Conservation (phyloP, 495 filamentous ascomycete species). For the Aspergillus bridgeri region DNA sequence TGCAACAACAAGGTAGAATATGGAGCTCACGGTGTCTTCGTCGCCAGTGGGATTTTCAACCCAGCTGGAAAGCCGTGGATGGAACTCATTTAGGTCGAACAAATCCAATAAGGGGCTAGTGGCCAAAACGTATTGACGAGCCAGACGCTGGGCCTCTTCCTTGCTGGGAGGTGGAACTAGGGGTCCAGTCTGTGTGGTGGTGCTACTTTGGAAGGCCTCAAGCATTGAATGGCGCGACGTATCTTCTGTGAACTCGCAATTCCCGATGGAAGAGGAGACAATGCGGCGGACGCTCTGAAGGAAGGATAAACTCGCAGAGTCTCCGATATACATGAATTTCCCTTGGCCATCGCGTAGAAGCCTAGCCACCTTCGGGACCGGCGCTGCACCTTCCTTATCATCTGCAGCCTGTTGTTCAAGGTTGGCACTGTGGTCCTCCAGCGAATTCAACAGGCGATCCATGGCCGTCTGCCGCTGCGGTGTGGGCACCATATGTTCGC, state of each 20-base stretch:
- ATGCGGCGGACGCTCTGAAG: conserved; percentile 70
- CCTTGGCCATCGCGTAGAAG: conserved; percentile 53
- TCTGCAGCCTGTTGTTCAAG: conserved; percentile 33
- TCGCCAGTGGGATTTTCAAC: conserved; percentile 40
- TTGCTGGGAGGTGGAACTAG: conserved; percentile 31
- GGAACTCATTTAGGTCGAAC: conserved; percentile 35
- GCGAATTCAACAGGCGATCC: conserved; percentile 37
- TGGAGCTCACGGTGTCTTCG: conserved; percentile 47
- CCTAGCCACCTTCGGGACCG: conserved; percentile 45
- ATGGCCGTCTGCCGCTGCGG: conserved; percentile 40
- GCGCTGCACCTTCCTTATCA: conserved; percentile 39
- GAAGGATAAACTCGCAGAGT: conserved; percentile 69
- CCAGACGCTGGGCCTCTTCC: conserved; percentile 36
- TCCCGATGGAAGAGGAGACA: conserved; percentile 61
- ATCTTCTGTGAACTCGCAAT: conserved; percentile 66
- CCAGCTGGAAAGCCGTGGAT: conserved; percentile 38
- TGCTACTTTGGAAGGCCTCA: conserved; percentile 51
- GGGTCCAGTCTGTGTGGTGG: conserved; percentile 27
- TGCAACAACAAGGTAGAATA: conserved; percentile 57
- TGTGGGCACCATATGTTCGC: conserved; percentile 31
- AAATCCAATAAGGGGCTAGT: conserved; percentile 39
- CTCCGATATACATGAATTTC: conserved; percentile 65
- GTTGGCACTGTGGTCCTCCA: conserved; percentile 36
- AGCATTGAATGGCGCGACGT: conserved; percentile 66
- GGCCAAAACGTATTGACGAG: conserved; percentile 40